phyloP scores from a whole-genome alignment of 805 yeast species.

The Candida suzukii region DNA sequence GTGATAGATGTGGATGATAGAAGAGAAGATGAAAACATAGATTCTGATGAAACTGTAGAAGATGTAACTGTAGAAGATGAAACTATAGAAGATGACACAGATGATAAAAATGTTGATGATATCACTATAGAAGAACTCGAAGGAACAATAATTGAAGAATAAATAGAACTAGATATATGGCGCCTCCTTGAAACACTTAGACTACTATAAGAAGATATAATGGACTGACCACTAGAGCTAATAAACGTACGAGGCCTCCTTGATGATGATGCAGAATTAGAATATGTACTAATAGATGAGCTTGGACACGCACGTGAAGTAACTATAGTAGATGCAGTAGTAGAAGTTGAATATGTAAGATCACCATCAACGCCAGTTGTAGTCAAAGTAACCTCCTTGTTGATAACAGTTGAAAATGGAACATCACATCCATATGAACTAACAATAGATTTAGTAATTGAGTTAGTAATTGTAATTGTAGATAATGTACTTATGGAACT shows the following conservation, averaged over 20 bases:
- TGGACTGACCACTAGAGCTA: neutral
- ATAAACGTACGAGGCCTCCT: neutral
- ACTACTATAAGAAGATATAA: neutral
- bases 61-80: neutral
- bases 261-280: neutral
- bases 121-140: neutral
- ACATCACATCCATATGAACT: neutral
- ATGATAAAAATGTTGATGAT: neutral
- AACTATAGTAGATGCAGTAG: neutral
- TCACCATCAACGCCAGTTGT: neutral
- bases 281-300: neutral
- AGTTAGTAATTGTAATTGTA: neutral
- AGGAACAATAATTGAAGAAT: neutral
- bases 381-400: neutral
- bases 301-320: neutral
- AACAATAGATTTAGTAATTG: too few relatives aligned
- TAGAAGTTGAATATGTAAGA: neutral
- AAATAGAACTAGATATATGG: neutral
- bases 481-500: neutral
- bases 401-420: neutral
- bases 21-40: neutral
- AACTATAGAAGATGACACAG: neutral
- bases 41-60: neutral
- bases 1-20: neutral
- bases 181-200: neutral